Evolutionary conservation across 2,329 filamentous ascomycete genomes (phyloP), one percentile per base, ranked within the genome.

Genomic region (Alternaria gansuensis): DNA sequence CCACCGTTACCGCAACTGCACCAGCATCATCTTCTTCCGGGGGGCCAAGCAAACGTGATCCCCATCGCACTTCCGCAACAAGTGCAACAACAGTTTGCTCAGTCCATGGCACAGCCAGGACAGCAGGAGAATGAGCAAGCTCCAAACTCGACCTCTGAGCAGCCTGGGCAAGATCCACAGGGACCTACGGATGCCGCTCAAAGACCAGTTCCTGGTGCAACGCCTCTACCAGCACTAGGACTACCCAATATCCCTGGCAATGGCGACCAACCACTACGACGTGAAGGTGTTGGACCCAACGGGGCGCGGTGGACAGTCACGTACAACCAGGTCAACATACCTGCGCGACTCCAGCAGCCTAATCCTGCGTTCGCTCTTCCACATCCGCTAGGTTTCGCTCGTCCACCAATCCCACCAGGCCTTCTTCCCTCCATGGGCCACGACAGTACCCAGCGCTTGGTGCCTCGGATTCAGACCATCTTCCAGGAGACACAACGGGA

Each of bases 231-330:
- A 5, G 33, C 52, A 8, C 10, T 39, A 28, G 54, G 46, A 17
- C 54, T 54, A 9, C 60, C 36, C 11, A 53, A 58, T n/a, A 53
- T 73, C 36, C 63, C 65, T 52, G 33, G 66, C 56, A 69, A 70
- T 57, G 51, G 69, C 28, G 78, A 77, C 8, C 77, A 80, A 23
- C 82, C 79, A 9, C 78, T 84, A 21, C 79, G 82, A 8, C 81
- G 82, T 31, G 83, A 86, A 68, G 79, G 80, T 8, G 67, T 82
- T 31, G 81, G 81, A 0, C 81, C 83, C 9, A 82, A 85, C 63
- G 84, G 84, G 14, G 79, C 83, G 57, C 78, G 82, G 55, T 84
- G 82, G 80, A 81, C 82, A 40, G 77, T 85, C 52, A 84, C 82
- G 3, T 77, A 83, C 52, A 85, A 84, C 65, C 82, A 84, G 60